Evolutionary conservation across 352 stramenopile species (phyloP), one percentile per base, ranked within the genome.

Genomic region (Pythium diclinum): DNA sequence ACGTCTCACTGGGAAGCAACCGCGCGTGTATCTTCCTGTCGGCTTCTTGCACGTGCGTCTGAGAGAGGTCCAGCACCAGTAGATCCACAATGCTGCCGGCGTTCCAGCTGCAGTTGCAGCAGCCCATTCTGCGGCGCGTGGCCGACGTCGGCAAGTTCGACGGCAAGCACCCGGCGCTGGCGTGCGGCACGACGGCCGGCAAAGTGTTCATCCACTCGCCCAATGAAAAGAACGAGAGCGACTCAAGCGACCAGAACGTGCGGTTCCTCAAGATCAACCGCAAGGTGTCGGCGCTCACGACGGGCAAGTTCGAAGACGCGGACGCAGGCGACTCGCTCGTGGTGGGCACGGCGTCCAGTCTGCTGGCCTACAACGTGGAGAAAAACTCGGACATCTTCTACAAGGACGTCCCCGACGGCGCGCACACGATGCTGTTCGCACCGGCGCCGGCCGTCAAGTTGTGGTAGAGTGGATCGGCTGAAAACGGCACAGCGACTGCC

Each of bases 301-400:
- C 82, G n/a, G 88, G 89, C 34, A 88, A 83, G 52, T 92, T 95
- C 23, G 73, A 83, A 10, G 67, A 73, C 6, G 23, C 70, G 1
- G 84, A 94, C 53, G 60, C 62, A 2, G 75, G 75, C 13, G 91
- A 97, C 66, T 90, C 80, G 36, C 81, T 98, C 23, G 74, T 97
- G 21, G 85, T 97, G 23, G 91, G 91, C 44, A 97, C 89, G 17
- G 75, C 96, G 59, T 89, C 84, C 40, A 98, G 88, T 77, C 61
- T 98, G 21, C 69, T 97, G 17, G 90, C 87, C 6, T 98, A 97
- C 75, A 90, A 97, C 63, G 85, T 97, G 10, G 88, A 98, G 63
- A 93, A 95, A 48, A 98, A 98, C 73, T 89, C 85, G 51, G 92
- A 98, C 55, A 91, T 96, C 19, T 98, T 97, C 74, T 98, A 94